These are phyloP conservation scores for Botrytis porri DNA, from an alignment of 2,329 filamentous ascomycete species.

Conservation along the genomic window DNA sequence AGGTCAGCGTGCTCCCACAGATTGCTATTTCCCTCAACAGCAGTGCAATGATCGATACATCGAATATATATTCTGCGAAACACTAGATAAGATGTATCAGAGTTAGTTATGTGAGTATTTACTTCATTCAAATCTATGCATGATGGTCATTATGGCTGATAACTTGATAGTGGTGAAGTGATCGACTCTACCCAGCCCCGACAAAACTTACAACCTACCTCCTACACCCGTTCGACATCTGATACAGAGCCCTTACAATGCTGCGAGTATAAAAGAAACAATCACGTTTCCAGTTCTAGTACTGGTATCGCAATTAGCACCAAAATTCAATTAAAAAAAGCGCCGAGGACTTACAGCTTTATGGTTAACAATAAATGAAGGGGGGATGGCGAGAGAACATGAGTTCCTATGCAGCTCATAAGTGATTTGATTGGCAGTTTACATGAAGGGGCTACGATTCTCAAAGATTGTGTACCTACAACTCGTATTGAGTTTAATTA, in stretches of 20 bases:
- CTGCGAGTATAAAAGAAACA: no score
- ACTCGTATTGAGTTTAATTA: background rate
- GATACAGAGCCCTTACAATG: background rate
- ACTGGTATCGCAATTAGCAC: background rate
- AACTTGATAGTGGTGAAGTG: background rate
- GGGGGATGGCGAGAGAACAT: background rate
- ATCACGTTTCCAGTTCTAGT: fast-evolving
- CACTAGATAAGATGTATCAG: background rate
- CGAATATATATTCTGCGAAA: background rate
- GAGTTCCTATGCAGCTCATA: background rate
- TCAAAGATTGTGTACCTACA: fast-evolving
- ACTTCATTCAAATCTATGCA: no score
- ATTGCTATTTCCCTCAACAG: background rate
- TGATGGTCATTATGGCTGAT: background rate
- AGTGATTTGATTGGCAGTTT: background rate
- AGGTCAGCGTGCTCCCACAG: background rate
- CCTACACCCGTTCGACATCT: background rate
- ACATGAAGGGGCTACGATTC: background rate
- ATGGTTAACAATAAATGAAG: background rate
- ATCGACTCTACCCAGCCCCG: background rate
- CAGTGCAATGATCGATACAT: background rate
- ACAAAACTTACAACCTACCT: background rate
- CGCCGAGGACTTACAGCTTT: background rate
- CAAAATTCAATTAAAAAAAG: background rate
- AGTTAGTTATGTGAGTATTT: background rate